Conservation (phyloP, 2,329 filamentous ascomycete species). For the Pseudogymnoascus sp. region DNA sequence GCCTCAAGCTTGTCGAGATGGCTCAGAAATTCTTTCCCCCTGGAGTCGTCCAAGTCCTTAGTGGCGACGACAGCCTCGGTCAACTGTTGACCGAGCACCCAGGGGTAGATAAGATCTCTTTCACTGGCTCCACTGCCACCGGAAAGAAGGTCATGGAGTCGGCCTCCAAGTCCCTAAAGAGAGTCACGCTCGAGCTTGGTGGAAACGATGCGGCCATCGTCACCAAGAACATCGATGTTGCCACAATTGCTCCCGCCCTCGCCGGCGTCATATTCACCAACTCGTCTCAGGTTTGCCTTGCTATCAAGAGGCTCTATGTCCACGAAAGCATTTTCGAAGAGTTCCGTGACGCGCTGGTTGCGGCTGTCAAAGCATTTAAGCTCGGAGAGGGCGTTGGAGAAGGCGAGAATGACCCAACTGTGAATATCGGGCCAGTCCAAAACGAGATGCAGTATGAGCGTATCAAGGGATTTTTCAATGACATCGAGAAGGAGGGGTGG, state of each 20-base stretch:
- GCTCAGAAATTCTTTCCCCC: slow-evolving; percentile 39
- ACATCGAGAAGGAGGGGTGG: slow-evolving; percentile 44
- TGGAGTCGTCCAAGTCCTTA: slow-evolving; percentile 45
- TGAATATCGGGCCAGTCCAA: slow-evolving; percentile 47
- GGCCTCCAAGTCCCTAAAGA: slow-evolving; percentile 44
- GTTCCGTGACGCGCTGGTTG: slow-evolving; percentile 40
- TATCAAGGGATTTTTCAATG: slow-evolving; percentile 45
- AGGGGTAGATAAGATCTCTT: slow-evolving; percentile 47
- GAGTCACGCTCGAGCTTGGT: slow-evolving; percentile 44
- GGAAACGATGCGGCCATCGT: slow-evolving; percentile 48
- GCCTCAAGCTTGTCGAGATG: slow-evolving; percentile 43
- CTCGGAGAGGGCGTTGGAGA: slow-evolving; percentile 42
- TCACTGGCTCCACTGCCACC: slow-evolving; percentile 46
- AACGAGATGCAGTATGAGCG: slow-evolving; percentile 57
- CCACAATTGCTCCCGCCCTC: slow-evolving; percentile 33
- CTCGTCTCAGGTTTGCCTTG: slow-evolving; percentile 46
- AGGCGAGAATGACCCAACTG: slow-evolving; percentile 18
- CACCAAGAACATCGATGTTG: slow-evolving; percentile 43
- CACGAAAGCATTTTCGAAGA: slow-evolving; percentile 50
- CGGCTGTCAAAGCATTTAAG: slow-evolving; percentile 39
- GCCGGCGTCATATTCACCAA: slow-evolving; percentile 41
- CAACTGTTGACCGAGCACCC: slow-evolving; percentile 43
- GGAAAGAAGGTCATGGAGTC: slow-evolving; percentile 40
- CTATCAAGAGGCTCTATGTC: slow-evolving; percentile 51
- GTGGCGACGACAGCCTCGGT: slow-evolving; percentile 44